Conservation (phyloP, 2,329 filamentous ascomycete species). For the Fusarium phyllophilum region DNA sequence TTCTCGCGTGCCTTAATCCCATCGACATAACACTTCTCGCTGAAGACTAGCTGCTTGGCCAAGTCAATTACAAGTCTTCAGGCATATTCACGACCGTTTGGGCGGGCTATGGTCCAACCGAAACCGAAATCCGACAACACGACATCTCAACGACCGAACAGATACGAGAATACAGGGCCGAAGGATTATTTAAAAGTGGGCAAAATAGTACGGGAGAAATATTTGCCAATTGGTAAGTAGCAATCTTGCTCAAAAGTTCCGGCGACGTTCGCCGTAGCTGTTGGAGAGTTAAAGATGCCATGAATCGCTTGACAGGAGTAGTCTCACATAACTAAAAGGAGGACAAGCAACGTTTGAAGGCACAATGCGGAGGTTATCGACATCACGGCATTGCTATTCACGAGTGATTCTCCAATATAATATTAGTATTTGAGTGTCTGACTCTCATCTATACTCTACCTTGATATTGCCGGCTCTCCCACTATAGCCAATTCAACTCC, state of each 20-base stretch:
- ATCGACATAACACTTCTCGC: rapidly evolving
- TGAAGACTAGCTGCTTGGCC: rapidly evolving
- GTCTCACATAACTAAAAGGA: too few species aligned
- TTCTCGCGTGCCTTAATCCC: rapidly evolving
- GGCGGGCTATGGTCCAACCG: rapidly evolving
- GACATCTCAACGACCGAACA: background rate
- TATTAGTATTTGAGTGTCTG: rapidly evolving
- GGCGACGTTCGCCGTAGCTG: rapidly evolving
- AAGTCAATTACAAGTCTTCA: background rate
- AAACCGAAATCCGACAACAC: rapidly evolving
- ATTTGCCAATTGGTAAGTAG: rapidly evolving
- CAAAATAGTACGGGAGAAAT: rapidly evolving
- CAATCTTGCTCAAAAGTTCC: rapidly evolving
- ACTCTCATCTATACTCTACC: too few species aligned
- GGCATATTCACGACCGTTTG: rapidly evolving
- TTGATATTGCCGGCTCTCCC: rapidly evolving
- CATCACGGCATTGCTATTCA: rapidly evolving
- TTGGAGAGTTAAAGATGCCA: rapidly evolving
- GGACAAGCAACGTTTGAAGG: rapidly evolving
- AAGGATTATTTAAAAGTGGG: rapidly evolving
- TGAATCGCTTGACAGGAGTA: background rate
- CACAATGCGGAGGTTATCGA: rapidly evolving
- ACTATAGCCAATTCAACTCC: rapidly evolving
- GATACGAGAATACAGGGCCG: rapidly evolving
- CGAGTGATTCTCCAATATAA: rapidly evolving